Conservation (phyloP, 345 rosid genomes). For the Syzygium grande region DNA sequence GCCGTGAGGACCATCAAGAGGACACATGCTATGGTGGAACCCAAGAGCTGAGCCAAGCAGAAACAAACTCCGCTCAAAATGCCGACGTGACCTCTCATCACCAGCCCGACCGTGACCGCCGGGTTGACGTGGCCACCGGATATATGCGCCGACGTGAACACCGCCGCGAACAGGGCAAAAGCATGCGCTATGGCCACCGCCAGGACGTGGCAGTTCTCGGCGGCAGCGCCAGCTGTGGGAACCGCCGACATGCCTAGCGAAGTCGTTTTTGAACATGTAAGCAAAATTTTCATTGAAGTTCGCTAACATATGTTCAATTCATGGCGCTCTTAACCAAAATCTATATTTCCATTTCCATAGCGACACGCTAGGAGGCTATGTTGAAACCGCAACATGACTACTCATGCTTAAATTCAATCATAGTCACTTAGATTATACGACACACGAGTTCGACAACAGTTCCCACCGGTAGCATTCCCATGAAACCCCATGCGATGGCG, state of each 20-base stretch:
- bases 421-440: not conserved
- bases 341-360: not conserved
- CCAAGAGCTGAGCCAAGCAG: conserved; percentile 6
- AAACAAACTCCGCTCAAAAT: not conserved
- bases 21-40: conserved; percentile 5
- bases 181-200: conserved; percentile 4
- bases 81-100: conserved; percentile 2
- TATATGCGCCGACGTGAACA: not conserved
- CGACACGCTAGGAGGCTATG: not conserved
- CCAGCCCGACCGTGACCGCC: conserved; percentile 7
- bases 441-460: not conserved
- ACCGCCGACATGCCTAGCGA: not conserved
- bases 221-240: not conserved
- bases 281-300: not conserved
- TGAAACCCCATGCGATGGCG: not conserved
- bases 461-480: not conserved
- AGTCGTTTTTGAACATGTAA: not conserved
- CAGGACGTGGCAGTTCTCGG: not conserved
- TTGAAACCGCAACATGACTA: not conserved
- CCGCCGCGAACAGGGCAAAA: conserved; percentile 5
- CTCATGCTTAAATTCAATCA: not conserved
- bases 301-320: not conserved
- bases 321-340: not conserved
- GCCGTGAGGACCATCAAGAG: conserved; percentile 1
- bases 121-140: conserved; percentile 18